A percentile compares a stretch with the other conserved stretches of the same genome.
Conservation (phyloP, 305 asterid genomes). For the Fraxinus paxiana region DNA sequence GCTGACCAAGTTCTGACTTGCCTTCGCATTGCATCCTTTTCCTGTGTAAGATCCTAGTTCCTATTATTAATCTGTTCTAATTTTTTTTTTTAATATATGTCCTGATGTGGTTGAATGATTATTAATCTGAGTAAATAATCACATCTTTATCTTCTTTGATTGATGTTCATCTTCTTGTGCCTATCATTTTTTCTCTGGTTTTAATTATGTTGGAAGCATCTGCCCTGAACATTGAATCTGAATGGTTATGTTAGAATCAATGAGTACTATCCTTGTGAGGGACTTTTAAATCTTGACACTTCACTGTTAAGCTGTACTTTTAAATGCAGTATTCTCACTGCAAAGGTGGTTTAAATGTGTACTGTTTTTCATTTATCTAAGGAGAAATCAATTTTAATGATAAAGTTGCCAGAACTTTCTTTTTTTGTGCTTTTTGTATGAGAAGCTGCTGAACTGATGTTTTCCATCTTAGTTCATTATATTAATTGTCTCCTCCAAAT, state of each 20-base stretch:
- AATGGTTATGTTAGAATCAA: background rate
- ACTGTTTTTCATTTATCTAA: background rate
- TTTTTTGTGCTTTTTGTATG: background rate
- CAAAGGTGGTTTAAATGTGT: background rate
- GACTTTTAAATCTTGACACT: background rate
- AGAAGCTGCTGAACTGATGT: constrained; percentile 1
- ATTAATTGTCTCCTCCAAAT: background rate
- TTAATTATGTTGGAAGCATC: background rate
- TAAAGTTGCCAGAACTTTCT: background rate
- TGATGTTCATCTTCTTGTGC: background rate
- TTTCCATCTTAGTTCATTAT: background rate
- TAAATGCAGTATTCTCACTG: background rate
- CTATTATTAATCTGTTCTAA: background rate
- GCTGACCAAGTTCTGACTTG: background rate
- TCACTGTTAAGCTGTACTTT: background rate
- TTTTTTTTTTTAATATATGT: background rate
- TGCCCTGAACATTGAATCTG: background rate
- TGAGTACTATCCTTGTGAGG: background rate
- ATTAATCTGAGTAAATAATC: background rate
- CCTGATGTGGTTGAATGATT: background rate
- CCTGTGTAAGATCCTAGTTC: constrained; percentile 12
- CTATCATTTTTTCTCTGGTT: constrained; percentile 4
- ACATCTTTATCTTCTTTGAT: background rate
- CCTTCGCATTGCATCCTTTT: background rate
- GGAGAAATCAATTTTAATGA: background rate